These are phyloP conservation scores for Heliosperma pusillum DNA, from an alignment of 148 eudicot genomes.

Conservation along the genomic window DNA sequence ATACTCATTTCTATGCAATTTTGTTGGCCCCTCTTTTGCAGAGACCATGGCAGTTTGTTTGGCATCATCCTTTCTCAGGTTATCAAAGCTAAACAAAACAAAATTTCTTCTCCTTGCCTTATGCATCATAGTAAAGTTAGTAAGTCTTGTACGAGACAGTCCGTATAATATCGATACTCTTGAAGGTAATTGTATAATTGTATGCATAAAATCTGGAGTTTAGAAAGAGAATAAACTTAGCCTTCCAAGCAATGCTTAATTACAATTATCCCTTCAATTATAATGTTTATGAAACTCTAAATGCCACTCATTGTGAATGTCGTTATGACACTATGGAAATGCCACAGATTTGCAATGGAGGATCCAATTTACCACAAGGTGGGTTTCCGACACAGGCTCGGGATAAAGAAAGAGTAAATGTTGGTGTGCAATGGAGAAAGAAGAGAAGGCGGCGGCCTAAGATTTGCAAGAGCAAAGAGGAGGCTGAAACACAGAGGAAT, in stretches of 20 bases:
- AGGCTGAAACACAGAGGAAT: slow-evolving; percentile 81
- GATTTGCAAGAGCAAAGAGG: slow-evolving; percentile 80
- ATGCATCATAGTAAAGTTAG: too few species aligned
- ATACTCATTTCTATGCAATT: slow-evolving; percentile 34
- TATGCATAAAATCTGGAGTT: slow-evolving; percentile 16
- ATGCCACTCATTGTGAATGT: slow-evolving; percentile 24
- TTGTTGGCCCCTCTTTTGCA: slow-evolving; percentile 32
- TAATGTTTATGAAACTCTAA: slow-evolving; percentile 52
- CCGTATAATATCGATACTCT: too few species aligned
- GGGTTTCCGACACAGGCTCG: background rate
- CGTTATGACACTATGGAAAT: slow-evolving; percentile 4
- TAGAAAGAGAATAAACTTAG: slow-evolving; percentile 31
- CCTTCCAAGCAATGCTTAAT: slow-evolving; percentile 58
- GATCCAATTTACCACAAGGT: background rate
- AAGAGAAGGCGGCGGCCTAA: slow-evolving; percentile 59
- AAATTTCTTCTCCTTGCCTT: slow-evolving; percentile 8
- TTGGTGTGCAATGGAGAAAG: slow-evolving; percentile 48
- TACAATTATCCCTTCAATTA: slow-evolving; percentile 56
- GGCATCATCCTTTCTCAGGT: slow-evolving; percentile 19
- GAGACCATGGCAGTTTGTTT: slow-evolving; percentile 30
- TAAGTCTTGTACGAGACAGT: too few species aligned
- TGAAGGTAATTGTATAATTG: background rate
- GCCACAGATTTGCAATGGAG: slow-evolving; percentile 15
- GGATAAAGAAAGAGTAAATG: slow-evolving; percentile 8
- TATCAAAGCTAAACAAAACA: slow-evolving; percentile 24